phyloP scores from a whole-genome alignment of 768 basidiomycete genomes.

The Candolleomyces aberdarensis region DNA sequence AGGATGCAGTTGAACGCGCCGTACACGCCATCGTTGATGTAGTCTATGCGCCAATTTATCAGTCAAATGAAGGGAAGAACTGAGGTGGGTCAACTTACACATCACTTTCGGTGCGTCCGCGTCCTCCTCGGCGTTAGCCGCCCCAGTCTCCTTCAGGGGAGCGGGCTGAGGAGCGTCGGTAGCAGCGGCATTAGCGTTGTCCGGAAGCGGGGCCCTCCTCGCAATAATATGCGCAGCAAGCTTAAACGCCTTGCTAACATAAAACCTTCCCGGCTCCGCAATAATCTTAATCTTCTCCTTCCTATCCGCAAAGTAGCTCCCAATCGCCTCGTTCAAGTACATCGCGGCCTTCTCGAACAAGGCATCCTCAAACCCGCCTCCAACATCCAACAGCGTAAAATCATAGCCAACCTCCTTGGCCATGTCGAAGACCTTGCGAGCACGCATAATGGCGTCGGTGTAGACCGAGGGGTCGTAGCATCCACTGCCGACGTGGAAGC shows the following conservation, averaged over 20 bases:
- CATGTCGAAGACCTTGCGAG: constrained; percentile 85
- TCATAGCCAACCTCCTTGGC: constrained; percentile 74
- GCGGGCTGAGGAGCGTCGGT: constrained; percentile 37
- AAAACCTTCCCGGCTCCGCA: constrained; percentile 94
- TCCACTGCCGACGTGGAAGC: constrained; percentile 97
- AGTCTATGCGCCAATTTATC: constrained; percentile 52
- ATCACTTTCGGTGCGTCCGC: constrained; percentile 60
- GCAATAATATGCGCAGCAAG: constrained; percentile 94
- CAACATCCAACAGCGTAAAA: constrained; percentile 87
- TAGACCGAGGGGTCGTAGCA: constrained; percentile 93
- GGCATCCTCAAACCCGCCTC: constrained; percentile 92
- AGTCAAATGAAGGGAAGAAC: constrained; percentile 12
- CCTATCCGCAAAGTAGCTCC: constrained; percentile 75
- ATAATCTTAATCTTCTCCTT: constrained; percentile 66
- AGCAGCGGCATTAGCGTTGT: constrained; percentile 3
- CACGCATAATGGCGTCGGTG: constrained; percentile 83
- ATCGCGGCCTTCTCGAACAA: constrained; percentile 79
- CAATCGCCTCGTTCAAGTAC: constrained; percentile 68
- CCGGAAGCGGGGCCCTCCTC: constrained; percentile 56
- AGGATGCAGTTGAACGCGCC: constrained; percentile 96
- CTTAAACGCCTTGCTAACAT: constrained; percentile 88
- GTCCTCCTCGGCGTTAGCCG: constrained; percentile 5
- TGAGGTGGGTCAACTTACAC: constrained; percentile 62
- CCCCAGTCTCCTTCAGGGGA: constrained; percentile 1
- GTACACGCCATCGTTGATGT: constrained; percentile 99